Evolutionary conservation across 225 moss, liverwort and hornwort genomes (phyloP), one percentile per base, ranked within the genome.

Genomic region (Lunularia cruciata): DNA sequence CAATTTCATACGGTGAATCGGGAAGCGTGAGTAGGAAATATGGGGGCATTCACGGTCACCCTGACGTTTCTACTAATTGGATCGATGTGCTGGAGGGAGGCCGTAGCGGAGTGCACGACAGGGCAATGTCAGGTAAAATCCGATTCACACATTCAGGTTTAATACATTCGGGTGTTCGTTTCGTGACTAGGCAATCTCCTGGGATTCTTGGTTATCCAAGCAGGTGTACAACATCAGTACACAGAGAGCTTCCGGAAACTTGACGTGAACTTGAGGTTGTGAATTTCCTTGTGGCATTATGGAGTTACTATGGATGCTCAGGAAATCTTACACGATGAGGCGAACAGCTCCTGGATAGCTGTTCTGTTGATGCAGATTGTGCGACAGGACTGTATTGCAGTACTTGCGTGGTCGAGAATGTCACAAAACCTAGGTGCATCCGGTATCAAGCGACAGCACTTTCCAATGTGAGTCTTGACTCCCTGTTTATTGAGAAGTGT

Each of bases 331-430:
- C 37, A 33, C 15, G 0, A 6, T 8, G 9, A 36, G 2, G 23
- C 26, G 61, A 20, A 39, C 87, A 91, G 94, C 72, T 94, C 48
- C 78, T 86, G 74, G 84, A 80, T 65, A 51, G 71, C 28, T 95
- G 95, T 60, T 30, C 57, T 6, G 47, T 36, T 65, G 76, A 95
- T 63, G 45, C 75, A 23, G 85, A 79, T 47, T 95, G 95, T 78
- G 86, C 75, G 27, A 38, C 65, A 6, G 92, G 92, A 16, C 77
- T 95, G 8, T 86, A 85, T 53, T 95, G 95, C 73, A 80, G 74
- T 51, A 71, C 73, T 59, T 92, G 90, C 81, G 34, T 49, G 25
- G 77, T 73, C 64, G 67, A 65, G 31, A 31, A 37, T 36, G 77
- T 68, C 13, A 13, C 36, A 20, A 59, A 69, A 40, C 51, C 77